These are phyloP conservation scores for Pseudoneurospora amorphoporcata DNA, from an alignment of 495 filamentous ascomycete species.

Conservation along the genomic window DNA sequence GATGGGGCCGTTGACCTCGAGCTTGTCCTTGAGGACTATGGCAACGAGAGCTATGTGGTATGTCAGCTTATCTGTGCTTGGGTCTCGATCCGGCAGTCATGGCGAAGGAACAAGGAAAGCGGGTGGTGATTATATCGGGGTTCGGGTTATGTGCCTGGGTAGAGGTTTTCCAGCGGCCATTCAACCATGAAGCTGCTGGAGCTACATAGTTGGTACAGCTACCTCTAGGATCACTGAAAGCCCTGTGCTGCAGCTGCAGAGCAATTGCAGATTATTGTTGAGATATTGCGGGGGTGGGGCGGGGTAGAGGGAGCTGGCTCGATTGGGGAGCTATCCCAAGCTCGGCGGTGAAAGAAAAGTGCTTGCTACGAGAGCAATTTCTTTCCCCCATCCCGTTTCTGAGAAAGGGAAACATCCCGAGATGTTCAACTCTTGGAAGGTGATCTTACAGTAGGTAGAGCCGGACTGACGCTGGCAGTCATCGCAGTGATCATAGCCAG, in stretches of 20 bases:
- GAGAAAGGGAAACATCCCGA: not conserved
- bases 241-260: not conserved
- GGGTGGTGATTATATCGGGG: not conserved
- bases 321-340: not conserved
- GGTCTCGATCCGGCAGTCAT: not conserved
- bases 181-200: not conserved
- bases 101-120: not conserved
- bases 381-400: not conserved
- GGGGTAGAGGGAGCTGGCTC: not conserved
- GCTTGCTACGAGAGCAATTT: not conserved
- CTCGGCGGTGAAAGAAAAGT: not conserved
- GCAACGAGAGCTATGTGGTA: constrained; percentile 46
- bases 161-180: not conserved
- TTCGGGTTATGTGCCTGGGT: not conserved
- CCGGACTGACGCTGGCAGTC: constrained; percentile 62
- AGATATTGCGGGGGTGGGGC: not conserved
- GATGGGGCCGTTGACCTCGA: constrained; percentile 49
- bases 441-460: constrained; percentile 52
- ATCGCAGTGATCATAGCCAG: constrained; percentile 61
- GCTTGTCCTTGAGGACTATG: constrained; percentile 52
- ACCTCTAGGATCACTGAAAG: not conserved
- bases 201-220: not conserved
- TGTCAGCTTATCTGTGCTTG: not conserved
- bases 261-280: not conserved
- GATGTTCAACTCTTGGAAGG: not conserved